Evolutionary conservation across 192 early-diverging fungal species (phyloP).

Genomic region (Coemansia sp.): DNA sequence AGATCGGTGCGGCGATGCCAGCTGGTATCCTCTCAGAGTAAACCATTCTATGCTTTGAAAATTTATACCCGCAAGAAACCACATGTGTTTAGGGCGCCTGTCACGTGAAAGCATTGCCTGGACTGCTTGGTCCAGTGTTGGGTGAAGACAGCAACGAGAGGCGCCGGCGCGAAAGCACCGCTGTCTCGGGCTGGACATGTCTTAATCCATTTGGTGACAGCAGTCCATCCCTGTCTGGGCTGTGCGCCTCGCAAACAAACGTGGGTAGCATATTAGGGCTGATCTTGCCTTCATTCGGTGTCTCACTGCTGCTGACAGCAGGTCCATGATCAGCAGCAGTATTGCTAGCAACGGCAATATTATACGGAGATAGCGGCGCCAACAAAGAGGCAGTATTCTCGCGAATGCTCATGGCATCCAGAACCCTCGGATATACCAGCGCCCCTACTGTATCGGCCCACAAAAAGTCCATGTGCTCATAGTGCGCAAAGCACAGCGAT

Average conservation of each 20-base stretch:
- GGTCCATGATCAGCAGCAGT: neutral
- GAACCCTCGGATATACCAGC: conserved; percentile 45
- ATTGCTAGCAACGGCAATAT: too few relatives aligned
- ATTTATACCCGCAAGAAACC: too few relatives aligned
- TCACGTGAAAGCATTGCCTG: too few relatives aligned
- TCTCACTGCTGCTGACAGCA: neutral
- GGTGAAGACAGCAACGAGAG: conserved; percentile 27
- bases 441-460: conserved; percentile 53
- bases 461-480: conserved; percentile 76
- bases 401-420: conserved; percentile 28
- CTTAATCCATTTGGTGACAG: neutral
- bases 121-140: neutral
- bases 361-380: neutral
- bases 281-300: neutral
- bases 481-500: conserved; percentile 62
- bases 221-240: neutral
- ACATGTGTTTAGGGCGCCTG: too few relatives aligned
- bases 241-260: neutral
- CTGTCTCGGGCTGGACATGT: neutral
- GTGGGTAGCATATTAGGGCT: neutral
- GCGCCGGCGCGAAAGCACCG: conserved; percentile 34
- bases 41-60: too few relatives aligned
- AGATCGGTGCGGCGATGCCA: too few relatives aligned
- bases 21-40: too few relatives aligned
- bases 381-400: conserved; percentile 13